A percentile compares a stretch with the other conserved stretches of the same genome.
phyloP scores from a whole-genome alignment of 768 basidiomycete species.

The Gelatoporia subvermispora region DNA sequence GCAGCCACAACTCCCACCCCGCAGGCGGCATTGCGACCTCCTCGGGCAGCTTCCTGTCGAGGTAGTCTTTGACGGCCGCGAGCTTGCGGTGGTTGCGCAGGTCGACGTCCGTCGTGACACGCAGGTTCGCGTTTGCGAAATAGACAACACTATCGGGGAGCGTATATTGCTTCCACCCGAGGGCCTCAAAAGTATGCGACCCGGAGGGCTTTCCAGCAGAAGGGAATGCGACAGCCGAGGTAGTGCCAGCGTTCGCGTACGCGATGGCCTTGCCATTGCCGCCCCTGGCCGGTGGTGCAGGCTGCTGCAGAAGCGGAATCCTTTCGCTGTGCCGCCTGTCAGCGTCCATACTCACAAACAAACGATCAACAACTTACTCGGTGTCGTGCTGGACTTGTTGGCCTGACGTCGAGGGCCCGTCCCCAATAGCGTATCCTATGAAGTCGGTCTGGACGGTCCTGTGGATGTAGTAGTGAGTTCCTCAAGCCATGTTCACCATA shows the following conservation, averaged over 20 bases:
- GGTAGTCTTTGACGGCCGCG: constrained; percentile 42
- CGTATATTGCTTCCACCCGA: constrained; percentile 72
- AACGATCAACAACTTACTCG: constrained; percentile 12
- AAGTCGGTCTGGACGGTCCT: constrained; percentile 14
- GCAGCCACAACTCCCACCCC: constrained; percentile 63
- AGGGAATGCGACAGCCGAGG: constrained; percentile 11
- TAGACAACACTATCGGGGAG: constrained; percentile 73
- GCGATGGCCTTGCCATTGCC: constrained; percentile 13
- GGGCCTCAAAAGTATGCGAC: constrained; percentile 31
- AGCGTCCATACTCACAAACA: background rate
- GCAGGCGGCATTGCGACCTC: constrained; percentile 26
- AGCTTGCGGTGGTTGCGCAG: constrained; percentile 49
- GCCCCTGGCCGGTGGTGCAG: constrained; percentile 23
- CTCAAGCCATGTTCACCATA: background rate
- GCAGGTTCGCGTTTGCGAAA: constrained; percentile 59
- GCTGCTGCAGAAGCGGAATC: constrained; percentile 43
- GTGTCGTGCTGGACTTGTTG: constrained; percentile 8
- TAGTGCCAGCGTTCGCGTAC: constrained; percentile 12
- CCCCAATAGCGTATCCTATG: constrained; percentile 16
- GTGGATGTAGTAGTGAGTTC: background rate
- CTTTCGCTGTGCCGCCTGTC: constrained; percentile 38
- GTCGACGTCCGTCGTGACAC: constrained; percentile 68
- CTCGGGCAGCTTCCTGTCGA: constrained; percentile 30
- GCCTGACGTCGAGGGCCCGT: constrained; percentile 5
- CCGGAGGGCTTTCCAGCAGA: constrained; percentile 16